A percentile compares a stretch with the other conserved stretches of the same genome.
These are phyloP conservation scores for Cytospora schulzeri DNA, from an alignment of 2,329 filamentous ascomycete species.

Conservation along the genomic window DNA sequence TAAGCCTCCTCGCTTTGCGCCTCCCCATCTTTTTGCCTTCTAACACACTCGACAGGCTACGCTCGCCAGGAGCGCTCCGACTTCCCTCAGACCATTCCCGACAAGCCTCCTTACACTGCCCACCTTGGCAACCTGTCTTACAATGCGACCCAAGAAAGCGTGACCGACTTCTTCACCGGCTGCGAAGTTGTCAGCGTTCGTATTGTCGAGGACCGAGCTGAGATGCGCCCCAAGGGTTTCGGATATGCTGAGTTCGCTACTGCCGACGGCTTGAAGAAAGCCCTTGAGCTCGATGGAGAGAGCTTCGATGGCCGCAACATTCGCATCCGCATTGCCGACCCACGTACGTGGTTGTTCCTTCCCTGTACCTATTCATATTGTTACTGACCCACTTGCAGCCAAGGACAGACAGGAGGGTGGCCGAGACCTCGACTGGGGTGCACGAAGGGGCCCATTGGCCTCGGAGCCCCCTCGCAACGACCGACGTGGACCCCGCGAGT, in stretches of 20 bases:
- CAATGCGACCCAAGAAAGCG: constrained; percentile 81
- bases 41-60: constrained; percentile 50
- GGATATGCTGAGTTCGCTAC: constrained; percentile 94
- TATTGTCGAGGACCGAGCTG: constrained; percentile 94
- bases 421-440: constrained; percentile 84
- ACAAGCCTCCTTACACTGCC: constrained; percentile 91
- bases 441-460: constrained; percentile 73
- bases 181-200: constrained; percentile 89
- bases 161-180: constrained; percentile 81
- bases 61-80: constrained; percentile 64
- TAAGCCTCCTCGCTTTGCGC: constrained; percentile 4
- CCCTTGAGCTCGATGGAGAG: constrained; percentile 78
- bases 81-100: constrained; percentile 73
- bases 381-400: constrained; percentile 59
- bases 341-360: constrained; percentile 68
- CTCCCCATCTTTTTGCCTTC: background rate
- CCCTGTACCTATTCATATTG: background rate
- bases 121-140: constrained; percentile 97
- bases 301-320: constrained; percentile 88
- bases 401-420: constrained; percentile 67
- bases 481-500: constrained; percentile 51
- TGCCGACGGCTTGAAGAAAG: constrained; percentile 88
- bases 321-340: constrained; percentile 93
- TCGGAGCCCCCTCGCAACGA: constrained; percentile 46
- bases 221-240: constrained; percentile 94